Conservation (phyloP, 805 yeast genomes). For the Dipodascopsis tothii region DNA sequence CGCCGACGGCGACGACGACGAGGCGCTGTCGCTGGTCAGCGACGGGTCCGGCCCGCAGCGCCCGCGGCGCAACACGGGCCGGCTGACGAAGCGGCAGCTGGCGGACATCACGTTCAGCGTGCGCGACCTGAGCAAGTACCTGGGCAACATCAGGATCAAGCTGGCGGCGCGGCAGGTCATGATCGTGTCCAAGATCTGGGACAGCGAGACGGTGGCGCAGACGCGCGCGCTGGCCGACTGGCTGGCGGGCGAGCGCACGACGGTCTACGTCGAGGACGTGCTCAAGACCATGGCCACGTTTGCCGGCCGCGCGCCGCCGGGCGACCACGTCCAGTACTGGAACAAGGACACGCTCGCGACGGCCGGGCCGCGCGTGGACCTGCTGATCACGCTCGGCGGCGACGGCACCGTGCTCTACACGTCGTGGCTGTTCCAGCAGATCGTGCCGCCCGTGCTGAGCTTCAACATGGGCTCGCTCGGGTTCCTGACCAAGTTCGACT, state of each 20-base stretch:
- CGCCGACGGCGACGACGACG: background rate
- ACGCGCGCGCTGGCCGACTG: conserved; percentile 76
- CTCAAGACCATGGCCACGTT: conserved; percentile 57
- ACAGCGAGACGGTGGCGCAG: conserved; percentile 61
- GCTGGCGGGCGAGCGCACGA: conserved; percentile 40
- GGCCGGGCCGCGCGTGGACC: background rate
- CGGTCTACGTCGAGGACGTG: conserved; percentile 67
- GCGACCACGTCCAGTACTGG: background rate
- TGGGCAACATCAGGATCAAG: conserved; percentile 37
- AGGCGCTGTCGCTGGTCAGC: background rate
- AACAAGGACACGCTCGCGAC: background rate
- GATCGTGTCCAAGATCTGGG: conserved; percentile 83
- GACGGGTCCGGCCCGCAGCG: background rate
- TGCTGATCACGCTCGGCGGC: conserved; percentile 50
- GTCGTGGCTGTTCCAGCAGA: conserved; percentile 66
- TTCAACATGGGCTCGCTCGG: conserved; percentile 79
- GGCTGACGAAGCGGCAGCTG: conserved; percentile 26
- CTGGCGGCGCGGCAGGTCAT: conserved; percentile 61
- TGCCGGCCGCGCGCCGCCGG: conserved; percentile 3
- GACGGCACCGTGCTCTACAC: conserved; percentile 93
- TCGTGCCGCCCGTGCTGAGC: conserved; percentile 82
- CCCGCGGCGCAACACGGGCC: background rate
- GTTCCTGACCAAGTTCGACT: conserved; percentile 58
- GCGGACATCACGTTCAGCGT: conserved; percentile 30
- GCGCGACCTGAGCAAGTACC: conserved; percentile 28